phyloP scores from a whole-genome alignment of 2,329 filamentous ascomycete genomes.

The Alternaria brassicicola region DNA sequence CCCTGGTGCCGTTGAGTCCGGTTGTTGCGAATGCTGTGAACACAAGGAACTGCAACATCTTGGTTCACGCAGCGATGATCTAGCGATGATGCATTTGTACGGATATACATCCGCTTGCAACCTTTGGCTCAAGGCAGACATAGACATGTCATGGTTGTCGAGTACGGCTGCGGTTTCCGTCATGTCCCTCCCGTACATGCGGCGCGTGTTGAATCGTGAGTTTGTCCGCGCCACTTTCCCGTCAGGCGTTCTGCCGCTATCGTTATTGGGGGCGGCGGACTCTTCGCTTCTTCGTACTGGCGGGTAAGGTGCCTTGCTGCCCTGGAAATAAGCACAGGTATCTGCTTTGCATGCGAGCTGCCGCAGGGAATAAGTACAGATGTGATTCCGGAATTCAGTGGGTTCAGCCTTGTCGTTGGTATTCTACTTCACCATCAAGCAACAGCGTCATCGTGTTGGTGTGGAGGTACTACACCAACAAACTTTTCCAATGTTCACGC shows the following conservation, averaged over 20 bases:
- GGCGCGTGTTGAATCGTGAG: constrained; percentile 4
- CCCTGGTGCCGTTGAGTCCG: background rate
- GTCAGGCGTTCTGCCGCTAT: constrained; percentile 1
- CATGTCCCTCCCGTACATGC: constrained; percentile 3
- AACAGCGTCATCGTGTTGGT: constrained; percentile 6
- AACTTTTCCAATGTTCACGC: constrained; percentile 32
- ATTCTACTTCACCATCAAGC: constrained; percentile 8
- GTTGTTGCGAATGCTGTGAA: background rate
- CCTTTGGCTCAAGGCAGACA: background rate
- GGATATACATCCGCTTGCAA: background rate
- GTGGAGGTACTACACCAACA: constrained; percentile 10
- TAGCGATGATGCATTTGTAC: background rate
- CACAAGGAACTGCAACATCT: background rate
- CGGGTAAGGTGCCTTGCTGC: constrained; percentile 3
- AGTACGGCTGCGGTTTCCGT: background rate
- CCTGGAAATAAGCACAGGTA: constrained; percentile 1
- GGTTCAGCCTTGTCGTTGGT: constrained; percentile 17
- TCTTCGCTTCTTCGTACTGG: constrained; percentile 3
- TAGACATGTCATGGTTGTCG: background rate
- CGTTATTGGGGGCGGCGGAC: constrained; percentile 10
- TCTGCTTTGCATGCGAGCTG: constrained; percentile 5
- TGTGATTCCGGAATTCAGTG: constrained; percentile 2
- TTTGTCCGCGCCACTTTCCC: constrained; percentile 4
- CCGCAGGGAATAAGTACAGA: constrained; percentile 12
- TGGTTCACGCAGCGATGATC: background rate